Evolutionary conservation across 352 stramenopile species (phyloP).

Genomic region (Phytopythium boreale): DNA sequence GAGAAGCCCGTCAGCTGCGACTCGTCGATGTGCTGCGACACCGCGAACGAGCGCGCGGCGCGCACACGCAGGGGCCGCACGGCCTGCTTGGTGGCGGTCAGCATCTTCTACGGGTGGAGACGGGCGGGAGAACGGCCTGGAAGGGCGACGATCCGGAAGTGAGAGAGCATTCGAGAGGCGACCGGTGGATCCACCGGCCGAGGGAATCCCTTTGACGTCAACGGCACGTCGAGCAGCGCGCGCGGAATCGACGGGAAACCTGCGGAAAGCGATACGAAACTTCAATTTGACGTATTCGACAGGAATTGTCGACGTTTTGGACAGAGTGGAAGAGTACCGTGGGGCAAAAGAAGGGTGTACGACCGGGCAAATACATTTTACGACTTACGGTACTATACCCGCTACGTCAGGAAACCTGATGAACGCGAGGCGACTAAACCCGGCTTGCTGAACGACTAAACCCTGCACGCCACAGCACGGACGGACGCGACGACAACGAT

Average conservation of each 20-base stretch:
- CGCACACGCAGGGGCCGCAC: slow-evolving; percentile 13
- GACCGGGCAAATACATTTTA: background rate
- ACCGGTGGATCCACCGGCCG: background rate
- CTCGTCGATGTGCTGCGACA: slow-evolving; percentile 49
- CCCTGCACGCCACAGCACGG: too few species aligned
- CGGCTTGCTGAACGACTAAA: too few species aligned
- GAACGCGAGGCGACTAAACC: background rate
- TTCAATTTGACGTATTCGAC: background rate
- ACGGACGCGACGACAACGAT: background rate
- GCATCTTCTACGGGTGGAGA: slow-evolving; percentile 9
- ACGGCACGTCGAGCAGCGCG: background rate
- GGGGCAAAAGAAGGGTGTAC: background rate
- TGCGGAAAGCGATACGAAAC: background rate
- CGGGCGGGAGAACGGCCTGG: background rate
- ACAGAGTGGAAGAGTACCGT: background rate
- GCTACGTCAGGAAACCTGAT: background rate
- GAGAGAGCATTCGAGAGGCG: background rate
- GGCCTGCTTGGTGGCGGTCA: slow-evolving; percentile 13
- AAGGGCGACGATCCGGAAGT: slow-evolving; percentile 5
- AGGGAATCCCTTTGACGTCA: slow-evolving; percentile 1
- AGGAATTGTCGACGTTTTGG: too few species aligned
- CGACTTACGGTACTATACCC: background rate
- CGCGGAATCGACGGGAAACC: background rate
- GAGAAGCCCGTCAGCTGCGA: slow-evolving; percentile 48
- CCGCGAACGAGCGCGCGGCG: slow-evolving; percentile 36